Evolutionary conservation across 2,329 filamentous ascomycete genomes (phyloP).

Genomic region (Shiraia sp.): DNA sequence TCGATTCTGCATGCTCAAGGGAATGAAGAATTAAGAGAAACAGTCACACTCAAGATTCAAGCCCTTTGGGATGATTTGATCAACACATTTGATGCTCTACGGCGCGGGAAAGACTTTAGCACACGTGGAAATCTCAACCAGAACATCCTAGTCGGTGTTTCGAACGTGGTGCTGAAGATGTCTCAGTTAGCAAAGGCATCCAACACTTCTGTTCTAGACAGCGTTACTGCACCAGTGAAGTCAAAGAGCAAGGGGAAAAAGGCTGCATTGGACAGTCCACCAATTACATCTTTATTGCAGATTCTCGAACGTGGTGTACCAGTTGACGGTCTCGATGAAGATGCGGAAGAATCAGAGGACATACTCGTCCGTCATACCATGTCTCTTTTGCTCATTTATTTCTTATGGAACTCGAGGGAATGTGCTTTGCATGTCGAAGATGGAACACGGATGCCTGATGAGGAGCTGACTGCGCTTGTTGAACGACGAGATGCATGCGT

Average conservation of each 20-base stretch:
- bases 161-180: constrained; percentile 76
- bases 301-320: constrained; percentile 75
- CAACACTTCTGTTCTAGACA: constrained; percentile 75
- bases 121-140: constrained; percentile 69
- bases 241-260: constrained; percentile 30
- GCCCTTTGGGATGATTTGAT: constrained; percentile 84
- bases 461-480: constrained; percentile 62
- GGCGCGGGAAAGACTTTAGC: constrained; percentile 70
- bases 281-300: constrained; percentile 71
- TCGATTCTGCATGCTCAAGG: constrained; percentile 83
- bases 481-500: constrained; percentile 57
- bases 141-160: constrained; percentile 69
- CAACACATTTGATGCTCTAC: constrained; percentile 71
- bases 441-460: constrained; percentile 55
- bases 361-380: constrained; percentile 76
- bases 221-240: constrained; percentile 50
- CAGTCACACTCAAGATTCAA: constrained; percentile 78
- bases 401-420: constrained; percentile 85
- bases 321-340: constrained; percentile 65
- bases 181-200: constrained; percentile 79
- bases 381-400: constrained; percentile 80
- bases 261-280: constrained; percentile 41
- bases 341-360: constrained; percentile 77
- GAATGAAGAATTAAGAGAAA: constrained; percentile 86
- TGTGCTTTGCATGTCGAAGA: constrained; percentile 44